Evolutionary conservation across 1,139 yeast species (phyloP).

Genomic region (Saccharomyces hybrid): DNA sequence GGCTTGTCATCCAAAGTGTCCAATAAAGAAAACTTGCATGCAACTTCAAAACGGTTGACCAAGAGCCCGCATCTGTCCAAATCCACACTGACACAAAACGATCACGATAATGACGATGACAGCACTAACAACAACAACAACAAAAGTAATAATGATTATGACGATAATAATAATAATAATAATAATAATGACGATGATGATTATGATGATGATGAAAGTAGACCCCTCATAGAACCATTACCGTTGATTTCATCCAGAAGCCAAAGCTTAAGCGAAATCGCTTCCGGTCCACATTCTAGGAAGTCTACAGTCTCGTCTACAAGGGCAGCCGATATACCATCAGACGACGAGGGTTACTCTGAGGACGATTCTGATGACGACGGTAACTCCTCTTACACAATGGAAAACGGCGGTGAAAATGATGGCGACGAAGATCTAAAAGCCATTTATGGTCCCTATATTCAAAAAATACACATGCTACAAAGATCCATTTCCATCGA

Average conservation of each 20-base stretch:
- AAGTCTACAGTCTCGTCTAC: not conserved
- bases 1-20: not conserved
- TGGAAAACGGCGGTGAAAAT: constrained; percentile 25
- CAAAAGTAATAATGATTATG: not conserved
- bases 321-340: not conserved
- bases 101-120: not conserved
- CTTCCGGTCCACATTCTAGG: not conserved
- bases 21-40: not conserved
- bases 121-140: constrained; percentile 9
- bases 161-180: constrained; percentile 11
- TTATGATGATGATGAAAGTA: constrained; percentile 11
- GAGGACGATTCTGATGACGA: constrained; percentile 17
- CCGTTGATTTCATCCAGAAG: not conserved
- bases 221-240: not conserved
- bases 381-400: constrained; percentile 14
- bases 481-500: constrained; percentile 58
- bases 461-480: constrained; percentile 38
- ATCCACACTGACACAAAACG: not conserved
- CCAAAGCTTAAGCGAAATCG: not conserved
- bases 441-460: constrained; percentile 34
- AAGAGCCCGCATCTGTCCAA: not conserved
- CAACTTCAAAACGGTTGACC: not conserved
- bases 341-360: not conserved
- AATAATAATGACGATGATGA: not conserved
- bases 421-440: constrained; percentile 32